Evolutionary conservation across 148 eudicot genomes (phyloP).

Genomic region (Hydrangea macrophylla): DNA sequence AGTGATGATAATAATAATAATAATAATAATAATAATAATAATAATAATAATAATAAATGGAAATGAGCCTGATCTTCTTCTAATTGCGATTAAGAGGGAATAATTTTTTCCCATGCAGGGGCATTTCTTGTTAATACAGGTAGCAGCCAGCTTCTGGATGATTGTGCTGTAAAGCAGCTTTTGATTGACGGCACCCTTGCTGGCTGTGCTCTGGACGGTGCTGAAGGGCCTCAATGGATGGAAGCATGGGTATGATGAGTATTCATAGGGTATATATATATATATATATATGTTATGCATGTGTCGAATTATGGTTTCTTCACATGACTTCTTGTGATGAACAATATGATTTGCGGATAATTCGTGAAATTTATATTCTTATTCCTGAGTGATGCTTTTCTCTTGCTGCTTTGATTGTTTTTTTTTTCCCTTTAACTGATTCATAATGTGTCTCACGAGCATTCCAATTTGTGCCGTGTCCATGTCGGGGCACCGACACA

Average conservation of each 20-base stretch:
- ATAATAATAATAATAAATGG: too few species aligned
- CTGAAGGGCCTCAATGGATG: conserved; percentile 99
- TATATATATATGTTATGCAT: neutral
- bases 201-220: conserved; percentile 99
- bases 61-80: too few species aligned
- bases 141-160: conserved; percentile 97
- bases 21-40: too few species aligned
- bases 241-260: conserved; percentile 95
- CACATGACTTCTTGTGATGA: conserved; percentile 1
- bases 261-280: conserved; percentile 25
- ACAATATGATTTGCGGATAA: neutral
- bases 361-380: neutral
- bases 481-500: too few species aligned
- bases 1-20: too few species aligned
- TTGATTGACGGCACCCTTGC: conserved; percentile 92
- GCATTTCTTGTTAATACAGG: conserved; percentile 95
- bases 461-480: too few species aligned
- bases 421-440: neutral
- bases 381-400: neutral
- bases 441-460: too few species aligned
- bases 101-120: conserved; percentile 43
- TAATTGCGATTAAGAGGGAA: conserved; percentile 5
- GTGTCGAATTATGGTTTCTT: neutral
- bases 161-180: conserved; percentile 96
- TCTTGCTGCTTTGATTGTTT: too few species aligned